phyloP scores from a whole-genome alignment of 1,284 basidiomycete genomes.

The Sanguinoderma infundibulare region DNA sequence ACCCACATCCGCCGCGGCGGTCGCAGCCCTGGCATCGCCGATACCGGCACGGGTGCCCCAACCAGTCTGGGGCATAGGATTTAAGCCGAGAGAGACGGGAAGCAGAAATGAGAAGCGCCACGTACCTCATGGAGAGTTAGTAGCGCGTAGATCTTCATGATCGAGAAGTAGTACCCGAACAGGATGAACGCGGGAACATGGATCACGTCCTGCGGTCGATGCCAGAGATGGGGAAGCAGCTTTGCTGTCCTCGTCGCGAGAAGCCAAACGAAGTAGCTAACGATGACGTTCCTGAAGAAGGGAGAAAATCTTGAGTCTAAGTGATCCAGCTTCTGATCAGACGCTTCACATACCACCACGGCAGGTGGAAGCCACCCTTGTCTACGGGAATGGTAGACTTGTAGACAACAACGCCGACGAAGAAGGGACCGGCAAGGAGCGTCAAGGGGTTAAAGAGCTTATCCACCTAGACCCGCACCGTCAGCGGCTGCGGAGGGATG shows the following conservation, averaged over 20 bases:
- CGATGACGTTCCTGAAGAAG: constrained; percentile 68
- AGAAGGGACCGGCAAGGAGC: constrained; percentile 78
- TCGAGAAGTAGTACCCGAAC: constrained; percentile 77
- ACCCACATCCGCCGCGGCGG: constrained; percentile 56
- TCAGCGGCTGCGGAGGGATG: constrained; percentile 4
- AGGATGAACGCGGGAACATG: constrained; percentile 91
- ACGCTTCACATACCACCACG: constrained; percentile 75
- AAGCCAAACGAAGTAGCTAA: constrained; percentile 82
- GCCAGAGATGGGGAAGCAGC: constrained; percentile 87
- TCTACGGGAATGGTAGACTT: constrained; percentile 76
- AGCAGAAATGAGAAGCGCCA: background rate
- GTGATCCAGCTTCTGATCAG: background rate
- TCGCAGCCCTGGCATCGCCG: constrained; percentile 77
- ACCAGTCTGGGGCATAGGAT: constrained; percentile 57
- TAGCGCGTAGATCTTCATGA: constrained; percentile 41
- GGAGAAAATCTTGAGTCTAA: background rate
- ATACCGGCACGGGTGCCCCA: constrained; percentile 94
- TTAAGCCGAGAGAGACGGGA: background rate
- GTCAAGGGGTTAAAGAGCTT: constrained; percentile 93
- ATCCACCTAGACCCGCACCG: constrained; percentile 60
- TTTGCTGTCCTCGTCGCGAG: constrained; percentile 85
- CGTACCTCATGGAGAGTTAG: constrained; percentile 39
- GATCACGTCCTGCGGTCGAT: constrained; percentile 83
- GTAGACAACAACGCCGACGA: constrained; percentile 78
- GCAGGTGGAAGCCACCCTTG: constrained; percentile 85